Evolutionary conservation across 768 basidiomycete species (phyloP), one percentile per base, ranked within the genome.

Genomic region (Tephrocybe sp.): DNA sequence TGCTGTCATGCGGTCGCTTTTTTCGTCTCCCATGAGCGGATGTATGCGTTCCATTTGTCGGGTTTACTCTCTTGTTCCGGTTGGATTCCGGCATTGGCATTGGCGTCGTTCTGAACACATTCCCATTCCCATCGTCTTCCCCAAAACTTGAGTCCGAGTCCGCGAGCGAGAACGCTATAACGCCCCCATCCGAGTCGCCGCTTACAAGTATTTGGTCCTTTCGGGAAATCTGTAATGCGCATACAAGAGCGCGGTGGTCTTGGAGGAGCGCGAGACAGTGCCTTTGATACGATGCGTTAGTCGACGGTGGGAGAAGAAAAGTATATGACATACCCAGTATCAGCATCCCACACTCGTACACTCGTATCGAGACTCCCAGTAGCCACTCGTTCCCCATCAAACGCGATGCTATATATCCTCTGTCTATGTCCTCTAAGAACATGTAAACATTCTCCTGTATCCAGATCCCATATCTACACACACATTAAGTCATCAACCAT

Each of bases 331-430:
- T 61, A 94, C 92, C 94, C 94, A 33, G 86, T 85, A 9, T 76
- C 71, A 0, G 90, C 87, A 55, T 88, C 83, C 95, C 95, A 98
- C 0, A 97, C 80, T 3, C 94, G 75, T 3, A 97, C 89, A 1
- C 88, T 91, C n/a, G 91, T 94, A 59, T 97, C 94, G 54, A 95
- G 69, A n/a, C 87, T 87, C 4, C 93, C 94, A 5, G 90, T 90
- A 1, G 85, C 90, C 42, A 94, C 78, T 11, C 82, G 73, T 15
- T 82, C 69, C 0, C 94, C 94, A 58, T 95, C 91, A 56, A 93
- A 94, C 9, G 91, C 91, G 33, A 97, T 88, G 0, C 86, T 82
- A 61, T 97, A 97, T 9, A 97, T 87, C 69, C 93, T 89, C 59
- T 89, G 86, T 46, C 82, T 80, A 64, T 97, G 94, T 0, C 94